Percentiles rank a stretch among this genome's conserved stretches.
phyloP scores from a whole-genome alignment of 2,329 filamentous ascomycete genomes.

The Fusarium pseudoanthophilum region DNA sequence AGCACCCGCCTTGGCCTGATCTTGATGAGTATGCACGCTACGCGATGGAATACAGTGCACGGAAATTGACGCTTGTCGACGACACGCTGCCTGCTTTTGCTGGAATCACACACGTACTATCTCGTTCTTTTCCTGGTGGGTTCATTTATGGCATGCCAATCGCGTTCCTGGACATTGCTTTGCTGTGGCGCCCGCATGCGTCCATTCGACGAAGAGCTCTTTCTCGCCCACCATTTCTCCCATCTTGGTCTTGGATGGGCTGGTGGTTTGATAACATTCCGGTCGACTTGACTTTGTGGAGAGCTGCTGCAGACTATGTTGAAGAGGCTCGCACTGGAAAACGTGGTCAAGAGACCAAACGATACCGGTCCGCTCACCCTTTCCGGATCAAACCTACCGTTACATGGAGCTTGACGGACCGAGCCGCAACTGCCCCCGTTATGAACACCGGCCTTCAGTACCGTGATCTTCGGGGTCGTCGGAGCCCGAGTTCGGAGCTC shows the following conservation, averaged over 20 bases:
- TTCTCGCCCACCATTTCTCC: constrained; percentile 52
- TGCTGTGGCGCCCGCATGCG: constrained; percentile 58
- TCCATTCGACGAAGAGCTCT: constrained; percentile 54
- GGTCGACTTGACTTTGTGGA: constrained; percentile 56
- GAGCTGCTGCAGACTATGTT: constrained; percentile 56
- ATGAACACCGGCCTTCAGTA: constrained; percentile 53
- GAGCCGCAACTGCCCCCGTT: constrained; percentile 49
- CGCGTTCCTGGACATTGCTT: constrained; percentile 57
- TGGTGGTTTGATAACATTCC: constrained; percentile 59
- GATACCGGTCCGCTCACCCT: constrained; percentile 51
- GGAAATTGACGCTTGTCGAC: constrained; percentile 53
- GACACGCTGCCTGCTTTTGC: constrained; percentile 57
- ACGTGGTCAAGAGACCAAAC: constrained; percentile 47
- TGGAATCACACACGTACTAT: constrained; percentile 56
- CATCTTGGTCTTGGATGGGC: constrained; percentile 61
- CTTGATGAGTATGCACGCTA: constrained; percentile 58
- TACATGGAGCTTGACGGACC: constrained; percentile 55
- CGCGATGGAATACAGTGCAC: constrained; percentile 56
- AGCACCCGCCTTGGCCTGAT: constrained; percentile 57
- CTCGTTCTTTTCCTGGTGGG: constrained; percentile 54
- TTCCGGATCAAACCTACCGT: constrained; percentile 55
- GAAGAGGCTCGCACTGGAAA: constrained; percentile 50
- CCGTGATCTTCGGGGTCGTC: constrained; percentile 52
- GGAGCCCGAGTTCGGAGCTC: constrained; percentile 45
- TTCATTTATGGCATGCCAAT: constrained; percentile 60